A percentile compares a stretch with the other conserved stretches of the same genome.
These are phyloP conservation scores for Rhytidhysteron rufulum DNA, from an alignment of 2,329 filamentous ascomycete genomes.

Conservation along the genomic window DNA sequence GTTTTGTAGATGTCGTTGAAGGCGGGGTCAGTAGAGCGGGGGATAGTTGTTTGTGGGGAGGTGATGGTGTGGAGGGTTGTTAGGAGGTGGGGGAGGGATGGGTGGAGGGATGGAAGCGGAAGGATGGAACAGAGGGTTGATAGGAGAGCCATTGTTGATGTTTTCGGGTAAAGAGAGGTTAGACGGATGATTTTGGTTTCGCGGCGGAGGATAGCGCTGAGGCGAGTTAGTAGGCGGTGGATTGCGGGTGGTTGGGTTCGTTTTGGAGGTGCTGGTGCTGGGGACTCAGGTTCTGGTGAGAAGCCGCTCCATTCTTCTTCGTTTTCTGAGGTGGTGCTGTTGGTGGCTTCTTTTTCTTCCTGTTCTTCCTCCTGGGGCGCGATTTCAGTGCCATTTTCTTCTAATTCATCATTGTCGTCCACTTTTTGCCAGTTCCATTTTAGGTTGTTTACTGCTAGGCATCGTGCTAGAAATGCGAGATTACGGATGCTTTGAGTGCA, in stretches of 20 bases:
- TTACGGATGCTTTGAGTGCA: slow-evolving; percentile 76
- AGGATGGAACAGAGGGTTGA: slow-evolving; percentile 65
- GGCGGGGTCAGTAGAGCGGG: slow-evolving; percentile 66
- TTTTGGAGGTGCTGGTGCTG: slow-evolving; percentile 9
- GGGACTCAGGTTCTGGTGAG: slow-evolving; percentile 16
- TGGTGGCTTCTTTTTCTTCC: slow-evolving; percentile 35
- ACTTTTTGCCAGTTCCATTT: slow-evolving; percentile 43
- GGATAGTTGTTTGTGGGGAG: slow-evolving; percentile 69
- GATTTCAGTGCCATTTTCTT: slow-evolving; percentile 42
- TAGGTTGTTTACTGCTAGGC: slow-evolving; percentile 56
- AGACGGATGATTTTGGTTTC: slow-evolving; percentile 56
- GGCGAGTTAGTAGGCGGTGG: slow-evolving; percentile 72
- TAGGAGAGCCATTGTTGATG: slow-evolving; percentile 70
- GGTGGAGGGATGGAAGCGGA: slow-evolving; percentile 53
- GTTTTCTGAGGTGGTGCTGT: slow-evolving; percentile 24
- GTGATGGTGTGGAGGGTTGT: slow-evolving; percentile 78
- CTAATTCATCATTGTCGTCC: slow-evolving; percentile 40
- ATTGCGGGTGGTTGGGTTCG: slow-evolving; percentile 50
- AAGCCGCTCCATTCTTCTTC: slow-evolving; percentile 29
- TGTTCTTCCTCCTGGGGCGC: slow-evolving; percentile 43
- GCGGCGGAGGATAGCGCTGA: slow-evolving; percentile 74
- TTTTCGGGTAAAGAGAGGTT: slow-evolving; percentile 67
- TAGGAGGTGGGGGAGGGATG: slow-evolving; percentile 62
- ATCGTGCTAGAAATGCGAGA: slow-evolving; percentile 73
- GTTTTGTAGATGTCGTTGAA: slow-evolving; percentile 67